Base-by-base conservation (phyloP, 2,329 filamentous ascomycete genomes). In the Malbranchea zuffiana region DNA sequence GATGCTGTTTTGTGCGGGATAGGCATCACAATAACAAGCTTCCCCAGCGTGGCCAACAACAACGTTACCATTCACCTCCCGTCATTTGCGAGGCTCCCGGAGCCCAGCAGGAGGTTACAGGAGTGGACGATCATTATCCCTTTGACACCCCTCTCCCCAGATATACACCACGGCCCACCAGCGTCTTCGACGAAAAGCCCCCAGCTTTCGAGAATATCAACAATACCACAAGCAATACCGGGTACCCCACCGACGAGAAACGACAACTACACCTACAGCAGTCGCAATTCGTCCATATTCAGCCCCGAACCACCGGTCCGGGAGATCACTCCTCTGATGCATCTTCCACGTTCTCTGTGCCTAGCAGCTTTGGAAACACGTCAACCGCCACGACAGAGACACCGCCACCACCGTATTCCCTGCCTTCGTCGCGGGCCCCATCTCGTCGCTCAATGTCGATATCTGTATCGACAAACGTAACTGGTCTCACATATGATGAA, bases 361-460 rank as follows among this genome's bases (percentile, higher is more conserved):
- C 59, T 2, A 63, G 60, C 44, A 63, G 59, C 35, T 62, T 61
- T 44, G 61, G 61, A 5, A 62, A 63, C 39, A 64, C 61, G 3
- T 64, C 61, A 0, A 64, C 61, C 3, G 61, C 60, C 6, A 64
- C 61, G 4, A 47, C 58, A 11, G 60, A 63, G 23, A 63, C 61
- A 0, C 61, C 59, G 2, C 61, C 61, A 3, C 61, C 61, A 19
- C 58, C 61, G 6, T 64, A 64, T 35, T 63, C 60, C 2, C 49
- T 56, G 2, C 50, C 49, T 17, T 49, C 44, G 2, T 55, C 55
- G 26, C 44, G 53, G 10, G 41, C 50, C 13, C 52, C 53, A 11
- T 56, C 58, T 2, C 48, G 52, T 12, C 43, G 39, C 7, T 43
- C 45, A 7, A 37, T 41, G 29, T 53, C 56, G 6, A 52, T 55